These are phyloP conservation scores for Aspergillus felis DNA, from an alignment of 2,329 filamentous ascomycete genomes.

Conservation along the genomic window DNA sequence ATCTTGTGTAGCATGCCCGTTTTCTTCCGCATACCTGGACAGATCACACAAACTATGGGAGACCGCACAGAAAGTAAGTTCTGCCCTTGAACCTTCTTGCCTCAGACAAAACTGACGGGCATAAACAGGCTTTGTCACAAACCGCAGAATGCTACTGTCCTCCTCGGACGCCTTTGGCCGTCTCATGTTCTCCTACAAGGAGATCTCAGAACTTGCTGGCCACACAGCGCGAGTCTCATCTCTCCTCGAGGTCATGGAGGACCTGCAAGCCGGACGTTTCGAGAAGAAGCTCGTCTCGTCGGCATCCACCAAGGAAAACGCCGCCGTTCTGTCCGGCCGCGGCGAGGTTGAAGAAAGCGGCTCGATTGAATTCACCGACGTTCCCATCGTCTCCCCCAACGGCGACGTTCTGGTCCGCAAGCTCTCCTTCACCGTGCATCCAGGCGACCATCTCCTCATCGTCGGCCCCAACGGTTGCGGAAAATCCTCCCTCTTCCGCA, in stretches of 20 bases:
- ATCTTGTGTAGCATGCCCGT: slow-evolving; percentile 91
- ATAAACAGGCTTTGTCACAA: slow-evolving; percentile 74
- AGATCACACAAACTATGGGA: slow-evolving; percentile 49
- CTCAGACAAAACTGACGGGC: neutral
- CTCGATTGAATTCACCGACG: slow-evolving; percentile 79
- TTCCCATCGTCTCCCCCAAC: slow-evolving; percentile 95
- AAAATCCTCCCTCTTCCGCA: slow-evolving; percentile 93
- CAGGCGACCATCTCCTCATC: slow-evolving; percentile 87
- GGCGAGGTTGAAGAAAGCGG: slow-evolving; percentile 77
- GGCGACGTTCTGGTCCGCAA: slow-evolving; percentile 85
- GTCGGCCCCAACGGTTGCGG: slow-evolving; percentile 96
- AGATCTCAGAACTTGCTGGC: slow-evolving; percentile 91
- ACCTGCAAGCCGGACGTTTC: slow-evolving; percentile 84
- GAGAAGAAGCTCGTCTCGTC: slow-evolving; percentile 96
- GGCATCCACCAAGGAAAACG: slow-evolving; percentile 74
- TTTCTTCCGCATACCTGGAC: slow-evolving; percentile 85
- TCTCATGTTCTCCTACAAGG: slow-evolving; percentile 97
- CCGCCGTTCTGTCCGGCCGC: slow-evolving; percentile 74
- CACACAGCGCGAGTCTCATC: slow-evolving; percentile 91
- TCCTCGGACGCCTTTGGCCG: slow-evolving; percentile 94
- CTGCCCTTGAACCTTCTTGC: neutral
- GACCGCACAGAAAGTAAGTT: slow-evolving; percentile 56
- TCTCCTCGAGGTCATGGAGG: slow-evolving; percentile 88
- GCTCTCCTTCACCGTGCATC: slow-evolving; percentile 80
- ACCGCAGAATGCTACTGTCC: slow-evolving; percentile 83